These are phyloP conservation scores for Arthroderma uncinatum DNA, from an alignment of 2,329 filamentous ascomycete genomes.

Conservation along the genomic window DNA sequence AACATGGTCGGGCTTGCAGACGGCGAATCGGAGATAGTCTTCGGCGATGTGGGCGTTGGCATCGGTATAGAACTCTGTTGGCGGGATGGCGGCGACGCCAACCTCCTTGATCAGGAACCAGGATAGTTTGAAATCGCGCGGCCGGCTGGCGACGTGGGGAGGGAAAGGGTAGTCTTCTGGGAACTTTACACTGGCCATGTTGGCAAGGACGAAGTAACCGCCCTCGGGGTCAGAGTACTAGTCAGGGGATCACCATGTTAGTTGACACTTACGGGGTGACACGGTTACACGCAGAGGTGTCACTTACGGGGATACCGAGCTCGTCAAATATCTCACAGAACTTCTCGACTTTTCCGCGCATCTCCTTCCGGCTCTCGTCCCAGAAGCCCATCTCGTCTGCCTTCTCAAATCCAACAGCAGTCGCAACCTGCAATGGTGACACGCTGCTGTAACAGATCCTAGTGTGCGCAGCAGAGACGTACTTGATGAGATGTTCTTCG, in stretches of 20 bases:
- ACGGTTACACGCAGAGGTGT: not conserved
- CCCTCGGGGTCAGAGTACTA: conserved; percentile 84
- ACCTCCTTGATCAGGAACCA: conserved; percentile 98
- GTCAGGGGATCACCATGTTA: not conserved
- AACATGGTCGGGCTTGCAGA: conserved; percentile 88
- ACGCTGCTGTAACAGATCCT: conserved; percentile 93
- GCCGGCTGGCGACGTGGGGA: conserved; percentile 69
- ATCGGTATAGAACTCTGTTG: conserved; percentile 92
- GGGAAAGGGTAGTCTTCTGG: conserved; percentile 82
- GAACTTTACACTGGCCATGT: conserved; percentile 76
- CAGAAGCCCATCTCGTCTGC: conserved; percentile 80
- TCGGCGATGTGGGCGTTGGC: conserved; percentile 73
- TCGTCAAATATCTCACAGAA: conserved; percentile 78
- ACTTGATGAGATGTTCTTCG: conserved; percentile 74
- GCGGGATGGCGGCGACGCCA: conserved; percentile 89
- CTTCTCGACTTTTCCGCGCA: conserved; percentile 75
- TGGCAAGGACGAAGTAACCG: conserved; percentile 93
- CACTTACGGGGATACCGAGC: conserved; percentile 52
- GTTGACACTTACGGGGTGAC: not conserved
- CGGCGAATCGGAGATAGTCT: conserved; percentile 88
- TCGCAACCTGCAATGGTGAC: conserved; percentile 86
- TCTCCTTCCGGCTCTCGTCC: conserved; percentile 69
- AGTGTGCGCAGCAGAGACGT: conserved; percentile 85
- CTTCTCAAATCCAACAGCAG: conserved; percentile 85
- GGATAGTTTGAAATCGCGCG: conserved; percentile 83